phyloP scores from a whole-genome alignment of 2,329 filamentous ascomycete species.

The Dichotomopilus funicola region DNA sequence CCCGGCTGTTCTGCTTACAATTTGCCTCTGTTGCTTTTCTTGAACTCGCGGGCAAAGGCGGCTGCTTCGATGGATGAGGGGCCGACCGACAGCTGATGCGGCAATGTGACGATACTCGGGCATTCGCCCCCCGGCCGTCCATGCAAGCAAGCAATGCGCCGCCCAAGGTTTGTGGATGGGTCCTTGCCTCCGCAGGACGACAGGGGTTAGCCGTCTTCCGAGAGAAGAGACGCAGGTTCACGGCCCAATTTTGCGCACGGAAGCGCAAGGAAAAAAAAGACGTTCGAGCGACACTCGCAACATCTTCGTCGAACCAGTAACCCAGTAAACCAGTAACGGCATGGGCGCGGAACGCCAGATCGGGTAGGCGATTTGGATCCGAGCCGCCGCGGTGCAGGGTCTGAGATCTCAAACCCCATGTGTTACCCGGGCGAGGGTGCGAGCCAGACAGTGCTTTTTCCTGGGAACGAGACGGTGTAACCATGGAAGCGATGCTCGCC shows the following conservation, averaged over 20 bases:
- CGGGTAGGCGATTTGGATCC: conserved; percentile 14
- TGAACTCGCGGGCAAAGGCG: too few species aligned
- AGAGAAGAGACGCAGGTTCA: conserved; percentile 18
- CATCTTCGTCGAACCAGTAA: too few species aligned
- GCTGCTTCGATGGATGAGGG: background rate
- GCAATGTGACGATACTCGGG: conserved; percentile 12
- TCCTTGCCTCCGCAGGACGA: conserved; percentile 16
- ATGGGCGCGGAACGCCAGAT: conserved; percentile 9
- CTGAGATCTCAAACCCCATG: conserved; percentile 20
- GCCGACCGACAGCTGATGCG: conserved; percentile 15
- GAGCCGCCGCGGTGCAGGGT: conserved; percentile 3
- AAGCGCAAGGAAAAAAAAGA: conserved; percentile 17
- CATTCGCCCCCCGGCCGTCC: conserved; percentile 13
- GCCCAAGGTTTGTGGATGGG: background rate
- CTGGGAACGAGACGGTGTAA: conserved; percentile 22
- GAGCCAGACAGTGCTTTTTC: conserved; percentile 16
- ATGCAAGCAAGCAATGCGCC: conserved; percentile 18
- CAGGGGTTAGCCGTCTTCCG: conserved; percentile 15
- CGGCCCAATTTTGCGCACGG: conserved; percentile 18
- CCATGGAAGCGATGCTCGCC: conserved; percentile 13
- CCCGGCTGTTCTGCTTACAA: too few species aligned
- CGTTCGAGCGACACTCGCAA: too few species aligned
- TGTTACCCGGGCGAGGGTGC: conserved; percentile 16
- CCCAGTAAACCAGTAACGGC: background rate
- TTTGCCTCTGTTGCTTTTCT: too few species aligned